phyloP scores from a whole-genome alignment of 1,139 yeast species.

The Spencermartinsiella ligniputridi region DNA sequence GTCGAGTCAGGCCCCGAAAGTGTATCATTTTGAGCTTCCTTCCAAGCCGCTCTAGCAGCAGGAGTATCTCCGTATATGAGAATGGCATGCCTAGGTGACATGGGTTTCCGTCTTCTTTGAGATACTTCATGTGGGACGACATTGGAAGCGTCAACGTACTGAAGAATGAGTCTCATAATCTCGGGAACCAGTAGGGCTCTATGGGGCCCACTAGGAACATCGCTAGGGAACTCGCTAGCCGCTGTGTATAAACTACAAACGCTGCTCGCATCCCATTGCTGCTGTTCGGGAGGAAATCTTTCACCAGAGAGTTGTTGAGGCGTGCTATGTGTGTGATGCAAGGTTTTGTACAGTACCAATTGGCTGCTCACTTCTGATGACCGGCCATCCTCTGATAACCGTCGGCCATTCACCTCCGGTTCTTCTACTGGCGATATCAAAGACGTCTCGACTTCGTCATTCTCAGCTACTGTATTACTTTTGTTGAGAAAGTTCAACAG shows the following conservation, averaged over 20 bases:
- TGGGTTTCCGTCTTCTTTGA: constrained; percentile 61
- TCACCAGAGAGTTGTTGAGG: background rate
- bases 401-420: background rate
- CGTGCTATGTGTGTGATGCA: constrained; percentile 1
- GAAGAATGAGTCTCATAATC: constrained; percentile 57
- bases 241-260: background rate
- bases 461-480: background rate
- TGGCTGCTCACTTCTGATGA: background rate
- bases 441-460: background rate
- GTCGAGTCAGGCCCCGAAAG: constrained; percentile 5
- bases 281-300: background rate
- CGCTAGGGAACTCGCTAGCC: background rate
- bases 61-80: constrained; percentile 51
- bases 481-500: constrained; percentile 1
- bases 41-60: constrained; percentile 51
- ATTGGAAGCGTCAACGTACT: constrained; percentile 50
- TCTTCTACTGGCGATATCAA: background rate
- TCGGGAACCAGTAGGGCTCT: constrained; percentile 73
- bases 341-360: background rate
- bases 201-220: constrained; percentile 24
- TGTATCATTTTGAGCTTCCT: constrained; percentile 27
- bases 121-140: constrained; percentile 55
- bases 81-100: constrained; percentile 59
- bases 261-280: constrained; percentile 1
- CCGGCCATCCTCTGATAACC: background rate